phyloP scores from a whole-genome alignment of 2,329 filamentous ascomycete genomes.

The Aspergillus texensis region DNA sequence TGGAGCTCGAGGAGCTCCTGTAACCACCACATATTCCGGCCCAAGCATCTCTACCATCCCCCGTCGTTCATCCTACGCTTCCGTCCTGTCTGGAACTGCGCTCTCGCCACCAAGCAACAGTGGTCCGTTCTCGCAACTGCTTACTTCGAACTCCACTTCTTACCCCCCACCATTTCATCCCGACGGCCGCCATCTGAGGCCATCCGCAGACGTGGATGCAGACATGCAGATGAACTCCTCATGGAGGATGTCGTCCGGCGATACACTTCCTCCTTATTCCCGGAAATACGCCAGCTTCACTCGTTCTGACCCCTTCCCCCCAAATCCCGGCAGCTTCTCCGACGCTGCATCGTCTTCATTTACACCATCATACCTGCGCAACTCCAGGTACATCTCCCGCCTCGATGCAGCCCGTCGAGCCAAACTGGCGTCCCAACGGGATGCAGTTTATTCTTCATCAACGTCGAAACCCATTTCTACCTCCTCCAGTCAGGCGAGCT shows the following conservation, averaged over 20 bases:
- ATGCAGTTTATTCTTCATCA: constrained; percentile 53
- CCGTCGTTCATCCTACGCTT: constrained; percentile 64
- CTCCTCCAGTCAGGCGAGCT: constrained; percentile 59
- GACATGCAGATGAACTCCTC: constrained; percentile 53
- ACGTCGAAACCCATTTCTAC: constrained; percentile 49
- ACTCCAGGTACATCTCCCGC: constrained; percentile 75
- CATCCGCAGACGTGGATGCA: constrained; percentile 49
- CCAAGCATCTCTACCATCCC: constrained; percentile 44
- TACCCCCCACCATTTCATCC: constrained; percentile 39
- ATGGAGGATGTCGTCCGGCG: constrained; percentile 47
- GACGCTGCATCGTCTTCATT: constrained; percentile 53
- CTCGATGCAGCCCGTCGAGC: constrained; percentile 71
- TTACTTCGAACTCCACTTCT: constrained; percentile 46
- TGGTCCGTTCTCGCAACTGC: constrained; percentile 58
- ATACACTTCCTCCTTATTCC: constrained; percentile 49
- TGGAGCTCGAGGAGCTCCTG: constrained; percentile 41
- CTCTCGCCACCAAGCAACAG: constrained; percentile 41
- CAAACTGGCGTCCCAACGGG: constrained; percentile 57
- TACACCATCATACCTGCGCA: constrained; percentile 78
- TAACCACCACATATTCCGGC: constrained; percentile 36
- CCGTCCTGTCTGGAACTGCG: constrained; percentile 58
- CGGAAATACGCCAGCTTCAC: constrained; percentile 48
- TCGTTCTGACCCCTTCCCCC: constrained; percentile 31
- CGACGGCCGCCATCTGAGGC: constrained; percentile 36
- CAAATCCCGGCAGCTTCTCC: constrained; percentile 28